Percentiles rank a stretch among this genome's conserved stretches.
phyloP scores from a whole-genome alignment of 108 stramenopile genomes.

The Cyclotella choctawhatcheeana region DNA sequence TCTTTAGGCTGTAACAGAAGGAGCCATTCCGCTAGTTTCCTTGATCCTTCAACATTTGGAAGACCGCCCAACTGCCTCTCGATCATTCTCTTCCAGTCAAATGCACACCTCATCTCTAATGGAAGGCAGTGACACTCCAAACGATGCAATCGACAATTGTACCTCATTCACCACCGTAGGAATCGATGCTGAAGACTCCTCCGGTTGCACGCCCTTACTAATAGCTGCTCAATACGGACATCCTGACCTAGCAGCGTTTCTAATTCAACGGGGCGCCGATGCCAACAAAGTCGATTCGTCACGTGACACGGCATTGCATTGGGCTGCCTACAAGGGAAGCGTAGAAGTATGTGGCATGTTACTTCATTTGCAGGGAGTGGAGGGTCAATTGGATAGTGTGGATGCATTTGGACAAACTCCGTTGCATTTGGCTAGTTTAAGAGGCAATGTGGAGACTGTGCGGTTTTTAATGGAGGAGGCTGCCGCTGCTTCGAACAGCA shows the following conservation, averaged over 20 bases:
- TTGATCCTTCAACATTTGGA: slow-evolving; percentile 69
- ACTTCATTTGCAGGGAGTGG: slow-evolving; percentile 66
- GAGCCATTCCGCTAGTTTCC: slow-evolving; percentile 75
- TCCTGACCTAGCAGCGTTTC: slow-evolving; percentile 88
- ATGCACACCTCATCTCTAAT: slow-evolving; percentile 31
- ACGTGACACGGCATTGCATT: slow-evolving; percentile 93
- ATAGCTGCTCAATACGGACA: slow-evolving; percentile 96
- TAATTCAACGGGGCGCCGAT: slow-evolving; percentile 85
- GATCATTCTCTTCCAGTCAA: slow-evolving; percentile 14
- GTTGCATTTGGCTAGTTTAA: slow-evolving; percentile 89
- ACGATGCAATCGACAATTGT: slow-evolving; percentile 7
- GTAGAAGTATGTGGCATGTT: slow-evolving; percentile 88
- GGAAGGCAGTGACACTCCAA: slow-evolving; percentile 15
- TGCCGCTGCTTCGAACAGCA: slow-evolving; percentile 11
- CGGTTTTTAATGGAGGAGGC: slow-evolving; percentile 76
- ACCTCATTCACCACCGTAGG: slow-evolving; percentile 11
- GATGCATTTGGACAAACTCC: slow-evolving; percentile 96
- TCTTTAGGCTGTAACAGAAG: slow-evolving; percentile 80
- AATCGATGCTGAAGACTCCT: slow-evolving; percentile 68
- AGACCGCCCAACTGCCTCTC: slow-evolving; percentile 45
- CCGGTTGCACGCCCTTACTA: slow-evolving; percentile 91
- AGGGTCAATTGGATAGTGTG: slow-evolving; percentile 55
- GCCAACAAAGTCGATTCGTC: slow-evolving; percentile 76
- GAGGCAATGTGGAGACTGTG: slow-evolving; percentile 86
- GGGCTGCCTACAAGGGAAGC: slow-evolving; percentile 97